Percentiles rank a stretch among this genome's conserved stretches.
Conservation (phyloP, 805 yeast species). For the Yamadazyma kitorensis region DNA sequence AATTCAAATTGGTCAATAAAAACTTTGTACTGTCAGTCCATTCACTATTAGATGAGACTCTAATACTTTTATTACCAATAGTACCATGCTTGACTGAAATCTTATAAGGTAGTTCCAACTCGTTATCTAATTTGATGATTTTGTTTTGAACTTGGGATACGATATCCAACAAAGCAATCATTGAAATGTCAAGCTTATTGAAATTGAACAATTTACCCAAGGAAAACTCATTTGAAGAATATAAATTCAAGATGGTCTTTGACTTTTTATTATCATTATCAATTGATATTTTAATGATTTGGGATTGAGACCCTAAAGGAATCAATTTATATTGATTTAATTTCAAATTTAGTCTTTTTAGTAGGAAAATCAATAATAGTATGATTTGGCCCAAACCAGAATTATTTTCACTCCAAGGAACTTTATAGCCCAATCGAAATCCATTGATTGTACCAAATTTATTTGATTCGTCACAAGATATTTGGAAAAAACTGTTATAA, state of each 20-base stretch:
- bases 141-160: conserved; percentile 48
- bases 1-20: conserved; percentile 70
- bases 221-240: conserved; percentile 70
- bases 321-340: conserved; percentile 60
- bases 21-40: conserved; percentile 92
- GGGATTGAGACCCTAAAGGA: conserved; percentile 84
- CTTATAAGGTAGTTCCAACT: conserved; percentile 68
- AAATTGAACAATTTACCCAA: conserved; percentile 69
- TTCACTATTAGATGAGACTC: conserved; percentile 66
- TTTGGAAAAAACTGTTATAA: conserved; percentile 77
- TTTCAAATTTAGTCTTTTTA: conserved; percentile 52
- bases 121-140: conserved; percentile 45
- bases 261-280: conserved; percentile 15
- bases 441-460: conserved; percentile 87
- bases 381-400: conserved; percentile 88
- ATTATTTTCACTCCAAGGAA: conserved; percentile 89
- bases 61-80: conserved; percentile 76
- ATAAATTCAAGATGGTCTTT: conserved; percentile 51
- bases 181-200: conserved; percentile 73
- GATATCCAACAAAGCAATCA: conserved; percentile 73
- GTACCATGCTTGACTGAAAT: conserved; percentile 57
- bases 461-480: conserved; percentile 67
- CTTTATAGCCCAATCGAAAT: conserved; percentile 69
- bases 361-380: conserved; percentile 62
- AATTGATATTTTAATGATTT: conserved; percentile 51